Evolutionary conservation across 192 early-diverging fungal genomes (phyloP), one percentile per base, ranked within the genome.

Genomic region (Backusella sp.): DNA sequence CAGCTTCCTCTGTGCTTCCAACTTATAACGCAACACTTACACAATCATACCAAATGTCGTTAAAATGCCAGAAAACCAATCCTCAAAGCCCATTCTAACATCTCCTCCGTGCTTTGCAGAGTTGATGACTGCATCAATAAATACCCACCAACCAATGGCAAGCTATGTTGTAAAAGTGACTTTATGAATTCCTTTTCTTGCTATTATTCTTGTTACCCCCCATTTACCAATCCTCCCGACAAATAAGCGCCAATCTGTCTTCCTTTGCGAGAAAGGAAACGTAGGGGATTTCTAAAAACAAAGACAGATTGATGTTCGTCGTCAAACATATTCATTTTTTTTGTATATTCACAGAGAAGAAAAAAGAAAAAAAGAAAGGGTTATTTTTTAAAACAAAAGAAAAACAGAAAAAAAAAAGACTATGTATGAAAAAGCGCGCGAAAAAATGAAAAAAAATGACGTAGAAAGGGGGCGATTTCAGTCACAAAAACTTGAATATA

Each of bases 101-200:
- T 37, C 8, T 4, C 80, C 75, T 15, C 73, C 75, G 35, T 52
- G 32, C 17, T 49, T 70, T 30, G 65, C 67, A n/a, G 87, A 83
- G 44, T 74, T 68, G 23, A 84, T 83, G 26, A 86, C 81, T 21
- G 87, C 86, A 70, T 90, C 88, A n/a, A 90, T 83, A 77, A 90
- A 90, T 34, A 86, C 83, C 88, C 88, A 90, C 88, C 88, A 90
- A 14, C 88, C 88, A 52, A 88, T 68, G 3, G 87, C 88, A 76
- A 90, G 84, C 88, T 90, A 44, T 14, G 14, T 14, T 44, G 12
- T 23, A 65, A 23, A 23, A 21, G n/a, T 15, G 23, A 12, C 3
- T 65, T 65, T 28, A 1, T 12, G 59, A 1, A 23, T 44, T 44
- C 12, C 14, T 14, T 44, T 14, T 44, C 7, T 32, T 3, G 32